phyloP scores from a whole-genome alignment of 306 rosid genomes.

The Vigna trinervia region DNA sequence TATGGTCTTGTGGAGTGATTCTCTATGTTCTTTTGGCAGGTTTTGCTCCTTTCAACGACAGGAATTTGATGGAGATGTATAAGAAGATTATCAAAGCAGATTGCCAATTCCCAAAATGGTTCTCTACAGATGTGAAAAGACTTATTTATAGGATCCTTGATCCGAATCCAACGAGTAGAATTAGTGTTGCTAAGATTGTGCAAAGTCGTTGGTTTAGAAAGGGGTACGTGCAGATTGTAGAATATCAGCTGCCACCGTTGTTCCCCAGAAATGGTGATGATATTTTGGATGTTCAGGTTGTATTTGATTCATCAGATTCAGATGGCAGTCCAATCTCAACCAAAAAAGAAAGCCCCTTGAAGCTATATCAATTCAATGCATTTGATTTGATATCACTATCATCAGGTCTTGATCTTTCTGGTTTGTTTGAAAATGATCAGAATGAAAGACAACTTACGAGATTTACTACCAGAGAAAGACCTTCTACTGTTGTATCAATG shows the following conservation, averaged over 20 bases:
- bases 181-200: conserved; percentile 50
- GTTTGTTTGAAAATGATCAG: conserved; percentile 61
- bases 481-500: conserved; percentile 58
- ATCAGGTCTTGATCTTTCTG: conserved; percentile 71
- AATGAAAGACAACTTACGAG: conserved; percentile 32
- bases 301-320: conserved; percentile 35
- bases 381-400: conserved; percentile 81
- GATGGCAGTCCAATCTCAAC: not conserved
- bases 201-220: conserved; percentile 67
- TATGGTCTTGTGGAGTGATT: conserved; percentile 83
- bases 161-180: conserved; percentile 63
- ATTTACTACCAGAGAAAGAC: conserved; percentile 57
- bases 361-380: conserved; percentile 59
- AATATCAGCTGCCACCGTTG: conserved; percentile 28
- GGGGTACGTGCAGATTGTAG: conserved; percentile 47
- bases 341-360: conserved; percentile 32
- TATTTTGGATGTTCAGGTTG: conserved; percentile 40
- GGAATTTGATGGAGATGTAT: conserved; percentile 63
- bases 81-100: conserved; percentile 65
- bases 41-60: conserved; percentile 68
- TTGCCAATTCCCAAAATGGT: conserved; percentile 67
- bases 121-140: conserved; percentile 54
- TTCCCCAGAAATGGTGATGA: conserved; percentile 18
- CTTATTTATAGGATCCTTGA: conserved; percentile 65
- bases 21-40: conserved; percentile 77